Conservation (phyloP, 306 rosid species). For the Calophaca sinica region DNA sequence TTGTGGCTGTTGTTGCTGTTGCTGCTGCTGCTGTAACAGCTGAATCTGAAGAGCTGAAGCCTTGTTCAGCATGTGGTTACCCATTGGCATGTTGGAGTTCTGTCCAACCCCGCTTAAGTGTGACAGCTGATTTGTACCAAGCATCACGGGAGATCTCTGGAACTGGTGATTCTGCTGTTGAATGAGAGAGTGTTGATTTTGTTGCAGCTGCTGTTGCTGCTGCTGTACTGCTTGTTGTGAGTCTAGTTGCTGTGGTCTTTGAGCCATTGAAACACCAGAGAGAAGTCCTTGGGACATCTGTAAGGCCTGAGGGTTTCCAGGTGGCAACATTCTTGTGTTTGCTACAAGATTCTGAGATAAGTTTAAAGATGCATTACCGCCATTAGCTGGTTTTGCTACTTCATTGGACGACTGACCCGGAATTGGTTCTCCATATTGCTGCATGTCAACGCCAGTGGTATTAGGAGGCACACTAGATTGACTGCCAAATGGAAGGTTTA, state of each 20-base stretch:
- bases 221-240: conserved; percentile 69
- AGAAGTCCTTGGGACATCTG: conserved; percentile 92
- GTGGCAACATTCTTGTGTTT: conserved; percentile 85
- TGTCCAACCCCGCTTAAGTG: conserved; percentile 74
- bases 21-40: conserved; percentile 67
- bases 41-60: conserved; percentile 67
- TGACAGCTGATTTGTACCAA: conserved; percentile 70
- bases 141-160: conserved; percentile 83
- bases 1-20: conserved; percentile 70
- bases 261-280: conserved; percentile 72
- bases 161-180: conserved; percentile 83
- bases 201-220: conserved; percentile 62
- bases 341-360: conserved; percentile 71
- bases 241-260: conserved; percentile 77
- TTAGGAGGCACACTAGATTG: conserved; percentile 64
- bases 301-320: conserved; percentile 84
- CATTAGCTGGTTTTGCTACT: conserved; percentile 58
- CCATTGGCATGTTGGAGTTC: conserved; percentile 73
- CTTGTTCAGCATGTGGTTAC: conserved; percentile 73
- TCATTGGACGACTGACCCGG: conserved; percentile 73
- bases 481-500: conserved; percentile 56
- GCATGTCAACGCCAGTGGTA: conserved; percentile 70
- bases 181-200: conserved; percentile 70
- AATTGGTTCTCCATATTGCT: conserved; percentile 73
- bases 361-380: conserved; percentile 64